These are phyloP conservation scores for Sclerotinia glacialis DNA, from an alignment of 2,329 filamentous ascomycete genomes.

Conservation along the genomic window DNA sequence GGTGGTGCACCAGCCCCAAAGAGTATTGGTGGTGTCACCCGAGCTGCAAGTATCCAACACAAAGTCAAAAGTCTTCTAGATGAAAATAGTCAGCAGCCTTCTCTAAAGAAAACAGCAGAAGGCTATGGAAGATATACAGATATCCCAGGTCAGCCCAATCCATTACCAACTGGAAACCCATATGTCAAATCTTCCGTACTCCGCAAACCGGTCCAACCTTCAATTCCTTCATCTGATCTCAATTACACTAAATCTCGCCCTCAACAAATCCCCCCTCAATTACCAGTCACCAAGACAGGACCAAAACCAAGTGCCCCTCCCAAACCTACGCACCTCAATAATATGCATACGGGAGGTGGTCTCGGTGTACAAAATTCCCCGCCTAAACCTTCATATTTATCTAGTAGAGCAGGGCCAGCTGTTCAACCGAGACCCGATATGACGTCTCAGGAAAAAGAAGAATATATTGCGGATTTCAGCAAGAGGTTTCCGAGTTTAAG, in stretches of 20 bases:
- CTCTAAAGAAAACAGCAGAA: conserved; percentile 69
- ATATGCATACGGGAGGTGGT: conserved; percentile 44
- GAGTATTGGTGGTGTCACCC: conserved; percentile 57
- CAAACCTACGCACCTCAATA: conserved; percentile 62
- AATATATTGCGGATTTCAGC: conserved; percentile 69
- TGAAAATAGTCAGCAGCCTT: conserved; percentile 64
- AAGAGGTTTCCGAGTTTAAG: conserved; percentile 84
- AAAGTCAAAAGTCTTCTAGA: conserved; percentile 82
- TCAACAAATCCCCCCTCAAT: conserved; percentile 28
- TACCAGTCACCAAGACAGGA: conserved; percentile 37
- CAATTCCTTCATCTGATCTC: conserved; percentile 31
- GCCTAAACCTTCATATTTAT: conserved; percentile 42
- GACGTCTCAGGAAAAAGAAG: conserved; percentile 58
- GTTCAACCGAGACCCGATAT: conserved; percentile 51
- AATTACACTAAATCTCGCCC: conserved; percentile 34
- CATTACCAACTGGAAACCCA: conserved; percentile 30
- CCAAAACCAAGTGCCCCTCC: conserved; percentile 55
- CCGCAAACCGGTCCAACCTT: conserved; percentile 47
- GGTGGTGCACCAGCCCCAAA: conserved; percentile 52
- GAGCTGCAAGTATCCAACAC: conserved; percentile 84
- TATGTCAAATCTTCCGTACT: conserved; percentile 35
- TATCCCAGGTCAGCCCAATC: conserved; percentile 22
- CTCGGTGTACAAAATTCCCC: conserved; percentile 44
- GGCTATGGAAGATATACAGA: conserved; percentile 89
- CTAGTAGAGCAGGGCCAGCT: conserved; percentile 37